Evolutionary conservation across 495 filamentous ascomycete genomes (phyloP), one percentile per base, ranked within the genome.

Genomic region (Chlorociboria aeruginascens): DNA sequence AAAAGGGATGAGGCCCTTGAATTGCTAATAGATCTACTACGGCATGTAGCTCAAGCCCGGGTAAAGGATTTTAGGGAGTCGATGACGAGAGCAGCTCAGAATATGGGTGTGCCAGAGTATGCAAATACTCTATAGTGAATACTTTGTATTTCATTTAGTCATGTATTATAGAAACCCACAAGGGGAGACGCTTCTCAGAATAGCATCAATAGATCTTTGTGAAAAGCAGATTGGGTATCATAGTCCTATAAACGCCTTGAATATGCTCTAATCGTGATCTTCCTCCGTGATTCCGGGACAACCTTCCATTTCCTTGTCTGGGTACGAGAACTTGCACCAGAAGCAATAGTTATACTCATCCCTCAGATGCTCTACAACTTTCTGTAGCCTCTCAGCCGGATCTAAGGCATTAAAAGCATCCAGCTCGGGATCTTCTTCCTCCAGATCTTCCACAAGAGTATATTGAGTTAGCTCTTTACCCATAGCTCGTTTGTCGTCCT

Each of bases 201-300:
- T 25, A 25, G 20, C 37, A 6, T 16, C 17, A 35, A 16, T 40
- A 32, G 30, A 11, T 12, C 12, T 25, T 3, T 16, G 11, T 39
- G 31, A 30, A 46, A 36, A 50, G 25, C 46, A 48, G 44, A 46
- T 25, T 48, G 57, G 57, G 54, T 60, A 60, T 60, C 57, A 55
- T 55, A 16, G 25, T 46, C 30, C 45, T 51, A 35, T 34, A 28
- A 54, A 52, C 45, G 48, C 35, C 46, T 33, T 38, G 41, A 40
- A 47, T 44, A 33, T 12, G 11, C 14, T 31, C 56, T 45, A 95
- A 61, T 89, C 90, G 59, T 96, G 90, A 58, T 95, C 88, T 58
- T 96, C 90, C 66, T 96, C 93, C 4, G 81, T 86, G 11, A 81
- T 45, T 0, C 93, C 93, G 0, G 92, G 89, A 72, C 92, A 98